Percentiles rank a stretch among this genome's conserved stretches.
Conservation (phyloP, 2,329 filamentous ascomycete species). For the Ascochyta pisi region DNA sequence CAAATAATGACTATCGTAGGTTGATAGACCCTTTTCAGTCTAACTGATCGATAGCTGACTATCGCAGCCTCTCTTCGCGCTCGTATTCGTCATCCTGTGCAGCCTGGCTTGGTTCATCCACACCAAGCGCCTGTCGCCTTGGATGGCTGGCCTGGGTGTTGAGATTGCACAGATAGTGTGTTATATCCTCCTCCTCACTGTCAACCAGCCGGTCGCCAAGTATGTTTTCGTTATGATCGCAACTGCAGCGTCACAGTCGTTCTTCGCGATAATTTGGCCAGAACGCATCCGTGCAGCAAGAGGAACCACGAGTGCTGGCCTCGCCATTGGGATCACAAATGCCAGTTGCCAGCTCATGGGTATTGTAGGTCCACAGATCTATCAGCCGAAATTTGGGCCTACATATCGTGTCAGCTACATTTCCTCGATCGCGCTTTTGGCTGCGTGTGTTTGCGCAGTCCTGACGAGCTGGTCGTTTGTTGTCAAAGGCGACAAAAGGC, state of each 20-base stretch:
- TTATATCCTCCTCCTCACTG: slow-evolving; percentile 51
- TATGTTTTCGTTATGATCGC: slow-evolving; percentile 53
- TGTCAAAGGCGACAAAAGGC: slow-evolving; percentile 15
- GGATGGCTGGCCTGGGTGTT: slow-evolving; percentile 30
- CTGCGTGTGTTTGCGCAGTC: slow-evolving; percentile 23
- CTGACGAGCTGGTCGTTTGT: slow-evolving; percentile 30
- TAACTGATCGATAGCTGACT: background rate
- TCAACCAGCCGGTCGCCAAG: slow-evolving; percentile 45
- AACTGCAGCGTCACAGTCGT: slow-evolving; percentile 49
- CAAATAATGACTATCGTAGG: slow-evolving; percentile 35
- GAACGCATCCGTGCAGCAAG: slow-evolving; percentile 51
- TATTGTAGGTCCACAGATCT: slow-evolving; percentile 52
- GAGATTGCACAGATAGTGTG: slow-evolving; percentile 48
- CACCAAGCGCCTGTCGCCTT: slow-evolving; percentile 28
- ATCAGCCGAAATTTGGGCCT: slow-evolving; percentile 51
- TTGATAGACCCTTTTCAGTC: slow-evolving; percentile 3
- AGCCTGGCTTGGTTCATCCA: slow-evolving; percentile 29
- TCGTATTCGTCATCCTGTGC: slow-evolving; percentile 31
- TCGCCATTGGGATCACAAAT: slow-evolving; percentile 51
- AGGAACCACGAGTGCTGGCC: slow-evolving; percentile 50
- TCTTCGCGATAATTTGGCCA: slow-evolving; percentile 52
- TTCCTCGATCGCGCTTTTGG: slow-evolving; percentile 45
- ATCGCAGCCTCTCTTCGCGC: slow-evolving; percentile 26
- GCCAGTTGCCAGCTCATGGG: slow-evolving; percentile 46
- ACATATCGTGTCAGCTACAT: slow-evolving; percentile 49